These are phyloP conservation scores for Phoenix dactylifera DNA, from an alignment of 176 grass and related monocot genomes.

Conservation along the genomic window DNA sequence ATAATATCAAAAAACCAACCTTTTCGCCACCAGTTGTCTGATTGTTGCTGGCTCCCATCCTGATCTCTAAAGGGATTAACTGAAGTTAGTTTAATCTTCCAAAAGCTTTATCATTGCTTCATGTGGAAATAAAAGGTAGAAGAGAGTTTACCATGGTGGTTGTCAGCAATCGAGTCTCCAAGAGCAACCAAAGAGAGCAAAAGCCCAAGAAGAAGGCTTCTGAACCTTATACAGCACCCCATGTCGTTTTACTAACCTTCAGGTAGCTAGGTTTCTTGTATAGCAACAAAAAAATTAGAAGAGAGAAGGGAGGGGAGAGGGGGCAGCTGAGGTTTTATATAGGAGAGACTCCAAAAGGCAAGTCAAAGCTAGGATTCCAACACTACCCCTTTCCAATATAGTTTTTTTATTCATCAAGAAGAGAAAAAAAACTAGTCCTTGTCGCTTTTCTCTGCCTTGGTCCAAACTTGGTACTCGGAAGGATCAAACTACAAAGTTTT, in stretches of 20 bases:
- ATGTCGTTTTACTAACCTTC: background rate
- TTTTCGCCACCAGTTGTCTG: background rate
- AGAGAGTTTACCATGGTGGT: background rate
- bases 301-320: too few relatives aligned
- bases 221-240: background rate
- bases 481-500: constrained; percentile 4
- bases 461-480: background rate
- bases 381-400: too few relatives aligned
- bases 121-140: background rate
- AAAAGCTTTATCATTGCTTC: background rate
- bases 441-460: background rate
- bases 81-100: background rate
- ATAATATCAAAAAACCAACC: constrained; percentile 2
- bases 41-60: background rate
- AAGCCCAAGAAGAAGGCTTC: constrained; percentile 11
- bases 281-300: background rate
- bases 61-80: background rate
- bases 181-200: background rate
- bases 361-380: constrained; percentile 16
- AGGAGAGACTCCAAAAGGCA: background rate
- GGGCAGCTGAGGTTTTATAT: background rate
- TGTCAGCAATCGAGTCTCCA: background rate
- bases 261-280: too few relatives aligned
- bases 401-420: too few relatives aligned
- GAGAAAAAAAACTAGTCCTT: background rate